A percentile compares a stretch with the other conserved stretches of the same genome.
Evolutionary conservation across 495 filamentous ascomycete species (phyloP).

Genomic region (Paragyromitra xinjiangensis): DNA sequence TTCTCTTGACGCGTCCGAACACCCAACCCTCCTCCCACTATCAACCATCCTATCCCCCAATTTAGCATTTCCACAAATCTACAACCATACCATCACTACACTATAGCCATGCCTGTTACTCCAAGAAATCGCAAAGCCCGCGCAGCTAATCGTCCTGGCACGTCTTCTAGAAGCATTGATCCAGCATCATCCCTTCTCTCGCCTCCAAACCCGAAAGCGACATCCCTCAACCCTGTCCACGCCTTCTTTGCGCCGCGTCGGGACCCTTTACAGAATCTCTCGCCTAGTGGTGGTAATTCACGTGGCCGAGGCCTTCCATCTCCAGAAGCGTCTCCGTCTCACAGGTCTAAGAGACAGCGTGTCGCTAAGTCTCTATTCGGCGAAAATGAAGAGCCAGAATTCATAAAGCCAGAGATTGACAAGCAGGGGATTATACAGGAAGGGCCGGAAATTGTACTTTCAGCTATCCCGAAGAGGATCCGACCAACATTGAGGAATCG

Average conservation of each 20-base stretch:
- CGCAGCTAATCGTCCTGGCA: slow-evolving; percentile 32
- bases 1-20: slow-evolving; percentile 41
- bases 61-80: not conserved
- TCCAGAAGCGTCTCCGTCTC: slow-evolving; percentile 53
- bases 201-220: slow-evolving; percentile 49
- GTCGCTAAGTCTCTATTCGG: slow-evolving; percentile 25
- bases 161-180: slow-evolving; percentile 36
- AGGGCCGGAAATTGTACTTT: slow-evolving; percentile 13
- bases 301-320: slow-evolving; percentile 46
- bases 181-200: slow-evolving; percentile 49
- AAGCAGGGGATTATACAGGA: not conserved
- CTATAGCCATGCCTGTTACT: slow-evolving; percentile 31
- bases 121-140: slow-evolving; percentile 46
- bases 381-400: slow-evolving; percentile 33
- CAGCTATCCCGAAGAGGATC: slow-evolving; percentile 25
- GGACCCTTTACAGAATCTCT: slow-evolving; percentile 38
- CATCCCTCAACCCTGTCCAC: slow-evolving; percentile 50
- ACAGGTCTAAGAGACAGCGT: slow-evolving; percentile 45
- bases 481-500: slow-evolving; percentile 32
- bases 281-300: slow-evolving; percentile 39
- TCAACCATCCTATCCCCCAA: not conserved
- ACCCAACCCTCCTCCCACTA: not conserved
- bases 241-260: slow-evolving; percentile 57
- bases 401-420: not conserved
- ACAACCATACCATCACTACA: not conserved